Base-by-base conservation (phyloP, 306 rosid species). In the Fragaria nilgerrensis region DNA sequence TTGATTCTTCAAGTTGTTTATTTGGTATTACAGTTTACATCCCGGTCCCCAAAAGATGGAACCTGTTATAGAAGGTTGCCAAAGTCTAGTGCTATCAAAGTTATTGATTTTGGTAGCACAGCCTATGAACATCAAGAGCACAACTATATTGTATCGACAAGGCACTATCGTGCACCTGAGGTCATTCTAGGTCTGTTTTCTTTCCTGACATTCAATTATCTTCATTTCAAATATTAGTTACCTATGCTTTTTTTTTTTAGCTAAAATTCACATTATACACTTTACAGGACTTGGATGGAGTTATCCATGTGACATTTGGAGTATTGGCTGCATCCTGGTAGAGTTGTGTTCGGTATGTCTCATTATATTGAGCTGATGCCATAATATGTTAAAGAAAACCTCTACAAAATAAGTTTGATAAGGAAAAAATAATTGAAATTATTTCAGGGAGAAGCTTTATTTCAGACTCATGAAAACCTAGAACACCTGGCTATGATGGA, bases 401-500 rank as follows among this genome's bases (percentile, higher is more conserved):
- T 44, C 3, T 1, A 34, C 0, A 6, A 22, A 45, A 45, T 58
- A 59, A 25, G 17, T 61, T 27, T 63, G 44, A 65, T 7, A 48
- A 14, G 27, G 39, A 48, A 27, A 52, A 34, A 12, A 3, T 22
- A 53, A 36, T 8, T 75, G 52, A 25, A 72, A 36, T 66, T 67
- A 25, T 55, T 77, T 34, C 75, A 92, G 97, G 97, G 97, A 0
- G 97, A 92, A 77, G 97, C 97, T 3, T 86, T 92, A 83, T 92
- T 92, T 56, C 97, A 90, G 82, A 92, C 97, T 69, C 96, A 92
- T 43, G 97, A 92, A 82, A 90, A 90, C 86, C 80, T 92, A 50
- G 97, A 92, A 84, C 97, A 90, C 84, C 90, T 92, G 20, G 97
- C 96, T 13, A 90, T 92, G 97, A 92, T 92, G 96, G 97, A 92